Base-by-base conservation (phyloP, 257 asterid species). In the Lithospermum erythrorhizon region DNA sequence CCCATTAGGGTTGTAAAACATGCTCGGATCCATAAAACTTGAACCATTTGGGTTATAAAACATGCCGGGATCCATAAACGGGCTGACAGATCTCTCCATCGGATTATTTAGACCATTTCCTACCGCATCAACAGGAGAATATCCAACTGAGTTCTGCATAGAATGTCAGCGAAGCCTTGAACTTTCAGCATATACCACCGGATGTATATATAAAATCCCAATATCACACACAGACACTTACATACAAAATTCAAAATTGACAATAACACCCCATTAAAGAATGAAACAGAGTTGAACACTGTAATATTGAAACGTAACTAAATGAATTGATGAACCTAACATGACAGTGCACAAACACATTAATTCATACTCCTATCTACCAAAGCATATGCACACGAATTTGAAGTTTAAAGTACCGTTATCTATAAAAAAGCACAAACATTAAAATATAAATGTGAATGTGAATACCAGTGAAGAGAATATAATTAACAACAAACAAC, bases 31-130 rank as follows among this genome's bases (percentile, higher is more conserved):
- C 57, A 61, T 23, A 66, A 69, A 73, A 54, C 30, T 30, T 11
- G 60, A 22, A 9, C 60, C 60, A 13, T 55, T 52, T 2, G 73
- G 68, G 41, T 63, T 69, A 48, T 72, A 73, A 19, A 69, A 67
- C 74, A 58, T 61, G 69, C 61, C 67, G 56, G 76, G 71, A 55
- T 68, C 74, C 45, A 63, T 17, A 60, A 73, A 77, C 35, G 76
- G 72, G 27, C 71, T 35, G 9, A 69, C 60, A 54, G 79, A 57
- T 70, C 76, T 64, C 73, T 73, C 76, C 59, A 66, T 65, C 3
- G 71, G 74, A 37, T 68, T 70, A 59, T 52, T 68, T 23, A 69
- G 23, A 59, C 76, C 76, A 67, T 64, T 73, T 23, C 53, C 65
- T 57, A 55, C 68, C n/a, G 63, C 45, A 21, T 65, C 75, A 62